Percentiles rank a stretch among this genome's conserved stretches.
phyloP scores from a whole-genome alignment of 345 rosid species.

The Brassica napus region Da-Ae NC_063438.1:10762501-10763000 shows the following conservation, averaged over 20 bases:
- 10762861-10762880: conserved; percentile 29
- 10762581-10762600: conserved; percentile 67
- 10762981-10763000: not conserved
- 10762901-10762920: not conserved
- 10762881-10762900: conserved; percentile 3
- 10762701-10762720: conserved; percentile 75
- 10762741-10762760: conserved; percentile 49
- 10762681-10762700: conserved; percentile 78
- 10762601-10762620: conserved; percentile 75
- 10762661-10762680: conserved; percentile 78
- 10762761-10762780: conserved; percentile 6
- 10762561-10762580: conserved; percentile 69
- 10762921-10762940: no score
- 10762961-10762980: not conserved
- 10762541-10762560: conserved; percentile 91
- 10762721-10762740: conserved; percentile 87
- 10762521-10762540: conserved; percentile 80
- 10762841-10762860: conserved; percentile 31
- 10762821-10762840: conserved; percentile 32
- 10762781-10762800: conserved; percentile 30
- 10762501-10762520: conserved; percentile 83
- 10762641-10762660: conserved; percentile 70
- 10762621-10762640: conserved; percentile 69
- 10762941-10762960: not conserved
- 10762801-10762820: conserved; percentile 30